These are phyloP conservation scores for Jackrogersella minutella DNA, from an alignment of 495 filamentous ascomycete species.

Conservation along the genomic window DNA sequence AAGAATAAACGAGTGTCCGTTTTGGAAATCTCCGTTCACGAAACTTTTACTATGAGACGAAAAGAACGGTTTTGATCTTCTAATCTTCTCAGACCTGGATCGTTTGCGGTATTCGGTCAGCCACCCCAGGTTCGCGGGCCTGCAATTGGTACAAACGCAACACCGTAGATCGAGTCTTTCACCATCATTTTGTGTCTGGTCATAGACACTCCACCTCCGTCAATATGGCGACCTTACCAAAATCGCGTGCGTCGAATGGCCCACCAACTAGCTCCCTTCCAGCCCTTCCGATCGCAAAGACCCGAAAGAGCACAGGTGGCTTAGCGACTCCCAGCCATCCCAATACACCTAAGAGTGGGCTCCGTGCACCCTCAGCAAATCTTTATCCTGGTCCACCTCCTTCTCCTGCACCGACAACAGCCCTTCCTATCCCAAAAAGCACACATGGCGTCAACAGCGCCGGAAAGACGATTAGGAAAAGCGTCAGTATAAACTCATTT, in stretches of 20 bases:
- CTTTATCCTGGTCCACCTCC: constrained; percentile 48
- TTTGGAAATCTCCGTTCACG: not conserved
- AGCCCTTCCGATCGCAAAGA: constrained; percentile 73
- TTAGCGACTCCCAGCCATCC: constrained; percentile 57
- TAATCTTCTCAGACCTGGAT: constrained; percentile 18
- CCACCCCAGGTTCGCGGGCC: constrained; percentile 1
- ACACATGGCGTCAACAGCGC: constrained; percentile 60
- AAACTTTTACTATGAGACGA: constrained; percentile 32
- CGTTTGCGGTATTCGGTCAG: constrained; percentile 17
- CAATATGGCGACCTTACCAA: constrained; percentile 71
- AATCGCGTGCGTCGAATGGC: constrained; percentile 66
- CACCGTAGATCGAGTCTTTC: constrained; percentile 6
- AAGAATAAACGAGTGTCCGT: not conserved
- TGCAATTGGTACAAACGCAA: constrained; percentile 15
- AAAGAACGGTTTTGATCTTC: constrained; percentile 28
- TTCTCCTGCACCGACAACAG: constrained; percentile 57
- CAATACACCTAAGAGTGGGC: constrained; percentile 61
- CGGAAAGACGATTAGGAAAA: constrained; percentile 76
- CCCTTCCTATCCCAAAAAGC: constrained; percentile 60
- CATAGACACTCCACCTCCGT: constrained; percentile 18
- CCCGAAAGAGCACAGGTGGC: constrained; percentile 66
- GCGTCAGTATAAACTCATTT: constrained; percentile 89
- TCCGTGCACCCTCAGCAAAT: constrained; percentile 69
- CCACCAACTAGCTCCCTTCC: constrained; percentile 73
- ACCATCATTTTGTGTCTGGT: constrained; percentile 11